Conservation (phyloP, 2,329 filamentous ascomycete genomes). For the Curvularia verruculosa region DNA sequence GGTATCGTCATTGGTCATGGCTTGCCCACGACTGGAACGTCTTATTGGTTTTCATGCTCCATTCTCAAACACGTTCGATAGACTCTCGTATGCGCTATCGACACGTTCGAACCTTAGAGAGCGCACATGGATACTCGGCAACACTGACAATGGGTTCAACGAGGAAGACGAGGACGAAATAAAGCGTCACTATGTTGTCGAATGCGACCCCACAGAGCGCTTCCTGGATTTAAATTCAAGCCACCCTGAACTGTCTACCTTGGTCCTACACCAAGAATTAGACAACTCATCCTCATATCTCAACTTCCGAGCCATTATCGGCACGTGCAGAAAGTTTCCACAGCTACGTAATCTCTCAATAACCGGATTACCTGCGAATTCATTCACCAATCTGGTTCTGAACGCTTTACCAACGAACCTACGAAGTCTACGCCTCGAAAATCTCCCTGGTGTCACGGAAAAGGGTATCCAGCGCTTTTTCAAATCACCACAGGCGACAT, state of each 20-base stretch:
- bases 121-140: conserved; percentile 60
- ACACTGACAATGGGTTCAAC: conserved; percentile 20
- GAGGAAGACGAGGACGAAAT: conserved; percentile 43
- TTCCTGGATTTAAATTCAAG: conserved; percentile 61
- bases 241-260: conserved; percentile 59
- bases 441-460: conserved; percentile 62
- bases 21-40: conserved; percentile 63
- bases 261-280: conserved; percentile 54
- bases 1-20: conserved; percentile 63
- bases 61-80: conserved; percentile 61
- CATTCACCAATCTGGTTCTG: conserved; percentile 62
- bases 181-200: conserved; percentile 41
- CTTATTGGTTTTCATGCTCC: conserved; percentile 61
- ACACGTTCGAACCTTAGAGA: conserved; percentile 61
- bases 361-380: conserved; percentile 59
- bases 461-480: conserved; percentile 60
- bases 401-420: conserved; percentile 58
- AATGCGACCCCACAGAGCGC: conserved; percentile 57
- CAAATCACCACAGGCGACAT: conserved; percentile 53
- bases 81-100: conserved; percentile 62
- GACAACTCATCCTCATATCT: conserved; percentile 48
- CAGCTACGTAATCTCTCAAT: conserved; percentile 60
- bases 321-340: conserved; percentile 60
- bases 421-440: conserved; percentile 61
- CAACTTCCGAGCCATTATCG: conserved; percentile 62